Base-by-base conservation (phyloP, 176 grass and related monocot species). In the Pontederia paniculata region DNA sequence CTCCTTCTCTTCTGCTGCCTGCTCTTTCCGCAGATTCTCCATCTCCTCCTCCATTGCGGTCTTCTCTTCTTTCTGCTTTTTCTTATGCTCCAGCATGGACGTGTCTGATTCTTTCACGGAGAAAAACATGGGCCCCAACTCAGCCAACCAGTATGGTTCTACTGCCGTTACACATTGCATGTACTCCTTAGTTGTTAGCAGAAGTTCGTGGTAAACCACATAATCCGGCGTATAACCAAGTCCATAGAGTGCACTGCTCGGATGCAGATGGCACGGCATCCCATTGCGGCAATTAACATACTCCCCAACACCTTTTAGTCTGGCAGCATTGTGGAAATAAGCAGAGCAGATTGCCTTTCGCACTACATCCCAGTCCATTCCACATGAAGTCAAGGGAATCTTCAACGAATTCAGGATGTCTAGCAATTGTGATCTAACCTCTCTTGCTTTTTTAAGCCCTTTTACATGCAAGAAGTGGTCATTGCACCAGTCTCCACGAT, bases 121-220 rank as follows among this genome's bases (percentile, higher is more conserved):
- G 69, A 98, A 98, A 51, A 98, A 98, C 93, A 98, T 98, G 2
- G 93, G 93, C 0, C 86, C 93, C 62, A 98, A 57, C 65, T 98
- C 93, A 1, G 93, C 86, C 37, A 98, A 69, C 93, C 93, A 98
- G 41, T 98, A 80, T 0, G 93, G 93, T 55, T 98, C 93, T 0
- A 98, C 93, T 6, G 93, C 86, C 0, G 83, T 98, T 60, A 88
- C 93, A 12, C 93, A 98, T 62, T 98, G 93, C 93, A 98, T 98
- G 55, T 98, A 98, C 69, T 98, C 93, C 62, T 98, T 98, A 17
- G 86, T 82, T 3, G 93, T 91, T 31, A 98, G 86, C 31, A 98
- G 76, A 48, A 98, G 86, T 55, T 98, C 91, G 0, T 96, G 91
- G 65, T 96, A 96, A 44, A 96, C 91, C 0, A 87, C 82, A 7